These are phyloP conservation scores for Rhododendron griersonianum DNA, from an alignment of 148 eudicot species.

Conservation along the genomic window DNA sequence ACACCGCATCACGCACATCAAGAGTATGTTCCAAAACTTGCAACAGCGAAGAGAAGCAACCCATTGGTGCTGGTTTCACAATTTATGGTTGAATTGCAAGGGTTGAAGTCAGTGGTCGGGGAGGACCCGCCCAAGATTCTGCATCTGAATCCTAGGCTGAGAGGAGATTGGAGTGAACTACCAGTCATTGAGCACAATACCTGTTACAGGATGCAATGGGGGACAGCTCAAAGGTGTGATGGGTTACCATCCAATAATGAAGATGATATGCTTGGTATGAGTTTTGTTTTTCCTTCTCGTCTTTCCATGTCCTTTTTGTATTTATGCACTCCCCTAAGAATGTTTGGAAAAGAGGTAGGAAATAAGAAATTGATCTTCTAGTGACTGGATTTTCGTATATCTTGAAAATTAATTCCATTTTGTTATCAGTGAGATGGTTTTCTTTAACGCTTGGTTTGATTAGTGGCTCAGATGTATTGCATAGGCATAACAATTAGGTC, in stretches of 20 bases:
- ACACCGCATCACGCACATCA: constrained; percentile 77
- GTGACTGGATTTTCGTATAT: neutral
- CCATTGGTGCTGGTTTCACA: constrained; percentile 74
- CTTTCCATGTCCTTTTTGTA: constrained; percentile 3
- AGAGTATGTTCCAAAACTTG: constrained; percentile 78
- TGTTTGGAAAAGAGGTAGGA: neutral
- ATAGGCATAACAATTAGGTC: neutral
- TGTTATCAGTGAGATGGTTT: neutral
- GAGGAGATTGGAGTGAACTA: constrained; percentile 90
- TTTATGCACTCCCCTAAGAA: neutral
- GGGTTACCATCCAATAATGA: constrained; percentile 60
- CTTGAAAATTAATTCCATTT: neutral
- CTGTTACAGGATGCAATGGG: constrained; percentile 99
- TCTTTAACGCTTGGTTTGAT: neutral
- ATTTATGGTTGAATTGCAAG: constrained; percentile 91
- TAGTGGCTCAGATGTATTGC: neutral
- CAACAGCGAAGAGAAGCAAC: constrained; percentile 38
- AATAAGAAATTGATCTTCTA: neutral
- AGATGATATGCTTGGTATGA: constrained; percentile 77
- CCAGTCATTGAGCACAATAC: constrained; percentile 93
- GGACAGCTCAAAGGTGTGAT: constrained; percentile 86
- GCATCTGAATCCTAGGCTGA: constrained; percentile 91
- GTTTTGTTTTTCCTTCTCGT: constrained; percentile 7
- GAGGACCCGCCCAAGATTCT: constrained; percentile 95
- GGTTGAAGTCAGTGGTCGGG: constrained; percentile 81